Conservation (phyloP, 2,329 filamentous ascomycete genomes). For the Colletotrichum tabaci region DNA sequence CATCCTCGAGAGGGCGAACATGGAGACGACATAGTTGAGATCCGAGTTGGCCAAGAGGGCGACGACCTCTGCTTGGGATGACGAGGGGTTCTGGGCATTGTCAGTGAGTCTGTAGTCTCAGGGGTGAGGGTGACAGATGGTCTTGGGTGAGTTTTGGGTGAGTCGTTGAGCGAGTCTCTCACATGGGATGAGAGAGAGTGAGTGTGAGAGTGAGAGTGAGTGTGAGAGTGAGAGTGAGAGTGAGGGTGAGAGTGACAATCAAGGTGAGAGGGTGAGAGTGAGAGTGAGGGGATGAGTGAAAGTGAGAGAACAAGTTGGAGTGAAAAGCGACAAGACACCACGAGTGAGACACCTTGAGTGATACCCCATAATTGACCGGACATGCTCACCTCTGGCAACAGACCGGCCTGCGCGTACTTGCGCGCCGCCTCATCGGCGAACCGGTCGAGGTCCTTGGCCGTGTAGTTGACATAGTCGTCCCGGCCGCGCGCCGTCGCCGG, state of each 20-base stretch:
- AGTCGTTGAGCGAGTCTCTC: too few species aligned
- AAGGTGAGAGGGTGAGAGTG: neutral
- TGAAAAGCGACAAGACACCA: too few species aligned
- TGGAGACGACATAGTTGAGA: constrained; percentile 68
- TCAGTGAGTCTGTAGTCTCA: neutral
- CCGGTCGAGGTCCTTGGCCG: constrained; percentile 45
- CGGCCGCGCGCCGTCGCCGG: constrained; percentile 43
- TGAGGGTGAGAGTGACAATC: neutral
- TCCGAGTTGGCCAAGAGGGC: constrained; percentile 67
- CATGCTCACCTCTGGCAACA: constrained; percentile 31
- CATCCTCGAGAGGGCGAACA: constrained; percentile 68
- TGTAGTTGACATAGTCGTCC: constrained; percentile 46
- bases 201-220: too few species aligned
- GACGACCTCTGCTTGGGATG: constrained; percentile 56
- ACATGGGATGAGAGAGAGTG: too few species aligned
- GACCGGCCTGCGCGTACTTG: constrained; percentile 30
- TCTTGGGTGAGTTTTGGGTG: neutral
- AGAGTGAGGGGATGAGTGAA: too few species aligned
- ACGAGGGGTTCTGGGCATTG: constrained; percentile 18
- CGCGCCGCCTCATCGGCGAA: constrained; percentile 46
- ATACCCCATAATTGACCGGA: too few species aligned
- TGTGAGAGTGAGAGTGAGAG: too few species aligned
- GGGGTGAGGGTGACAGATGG: too few species aligned
- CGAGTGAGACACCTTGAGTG: too few species aligned
- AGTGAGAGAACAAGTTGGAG: too few species aligned